Base-by-base conservation (phyloP, 768 basidiomycete species). In the Suillus sp. region DNA sequence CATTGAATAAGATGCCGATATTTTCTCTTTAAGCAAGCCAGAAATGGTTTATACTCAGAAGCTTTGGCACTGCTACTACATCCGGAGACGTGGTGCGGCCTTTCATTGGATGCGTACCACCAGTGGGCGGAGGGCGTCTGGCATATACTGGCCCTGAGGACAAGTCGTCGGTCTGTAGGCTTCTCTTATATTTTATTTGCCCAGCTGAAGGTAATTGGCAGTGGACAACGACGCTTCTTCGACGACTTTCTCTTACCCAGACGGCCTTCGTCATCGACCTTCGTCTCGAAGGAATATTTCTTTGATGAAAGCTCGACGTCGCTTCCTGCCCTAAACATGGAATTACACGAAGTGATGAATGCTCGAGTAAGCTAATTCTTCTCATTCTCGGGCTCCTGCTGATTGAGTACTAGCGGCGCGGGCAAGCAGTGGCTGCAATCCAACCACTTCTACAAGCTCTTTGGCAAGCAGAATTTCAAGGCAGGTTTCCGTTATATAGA, bases 391-490 rank as follows among this genome's bases (percentile, higher is more conserved):
- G 54, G 22, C 47, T 62, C 53, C 62, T 32, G 58, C 34, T 54
- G 50, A 65, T 56, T 40, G 40, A 20, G 50, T 65, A 64, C 34
- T 62, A 94, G 93, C 80, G 85, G 71, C 81, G 77, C 32, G 86
- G 86, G 62, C 88, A 93, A 77, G 83, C 83, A 9, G 78, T 86
- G 25, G 78, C 81, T 27, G 79, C 85, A 2, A 81, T 92, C 20
- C 86, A 92, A 34, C 83, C 85, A 47, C 78, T 95, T 30, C 77
- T 95, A 32, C 86, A 82, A 62, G 84, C 89, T 2, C 72, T 94
- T 42, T 94, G 92, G 91, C 82, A 90, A 63, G 85, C 92, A 0
- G 92, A 95, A 73, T 92, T 91, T 70, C 84, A 91, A 60, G 84
- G 86, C 60, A 84, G 88, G 61, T 84, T 87, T 69, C 80, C 81